A percentile compares a stretch with the other conserved stretches of the same genome.
Evolutionary conservation across 2,329 filamentous ascomycete genomes (phyloP).

Genomic region (Bimuria novae-zelandiae): DNA sequence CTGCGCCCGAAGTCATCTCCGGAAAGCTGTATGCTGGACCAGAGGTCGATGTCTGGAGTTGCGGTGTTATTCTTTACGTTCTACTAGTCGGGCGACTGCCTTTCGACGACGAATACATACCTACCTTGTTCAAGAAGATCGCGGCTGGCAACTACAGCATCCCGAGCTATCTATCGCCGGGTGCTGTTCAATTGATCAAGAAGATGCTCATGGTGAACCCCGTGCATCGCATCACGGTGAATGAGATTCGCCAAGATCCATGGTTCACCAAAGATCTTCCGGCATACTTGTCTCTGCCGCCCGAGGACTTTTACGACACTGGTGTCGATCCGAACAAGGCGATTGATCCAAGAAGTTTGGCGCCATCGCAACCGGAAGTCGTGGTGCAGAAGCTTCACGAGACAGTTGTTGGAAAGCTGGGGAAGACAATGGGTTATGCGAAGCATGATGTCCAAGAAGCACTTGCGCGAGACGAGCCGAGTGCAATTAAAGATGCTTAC

Average conservation of each 20-base stretch:
- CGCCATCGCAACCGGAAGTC: constrained; percentile 70
- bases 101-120: constrained; percentile 98
- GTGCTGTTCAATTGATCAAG: constrained; percentile 81
- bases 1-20: constrained; percentile 95
- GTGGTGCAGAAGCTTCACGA: constrained; percentile 90
- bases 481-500: constrained; percentile 98
- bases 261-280: constrained; percentile 93
- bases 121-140: constrained; percentile 96
- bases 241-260: constrained; percentile 87
- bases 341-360: constrained; percentile 81
- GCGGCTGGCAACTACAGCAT: constrained; percentile 91
- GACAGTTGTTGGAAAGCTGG: constrained; percentile 91
- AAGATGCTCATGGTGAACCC: constrained; percentile 96
- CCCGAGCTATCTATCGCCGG: constrained; percentile 85
- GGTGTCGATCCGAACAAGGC: constrained; percentile 93
- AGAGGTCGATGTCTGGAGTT: constrained; percentile 98
- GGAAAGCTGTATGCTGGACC: constrained; percentile 97
- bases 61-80: constrained; percentile 80
- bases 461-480: constrained; percentile 87
- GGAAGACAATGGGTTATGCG: constrained; percentile 97
- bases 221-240: constrained; percentile 89
- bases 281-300: constrained; percentile 81
- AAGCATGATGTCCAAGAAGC: constrained; percentile 95
- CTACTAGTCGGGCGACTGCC: constrained; percentile 73
- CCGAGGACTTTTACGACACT: constrained; percentile 90